Conservation (phyloP, 441 rosid genomes). For the Lepidium campestre region DNA sequence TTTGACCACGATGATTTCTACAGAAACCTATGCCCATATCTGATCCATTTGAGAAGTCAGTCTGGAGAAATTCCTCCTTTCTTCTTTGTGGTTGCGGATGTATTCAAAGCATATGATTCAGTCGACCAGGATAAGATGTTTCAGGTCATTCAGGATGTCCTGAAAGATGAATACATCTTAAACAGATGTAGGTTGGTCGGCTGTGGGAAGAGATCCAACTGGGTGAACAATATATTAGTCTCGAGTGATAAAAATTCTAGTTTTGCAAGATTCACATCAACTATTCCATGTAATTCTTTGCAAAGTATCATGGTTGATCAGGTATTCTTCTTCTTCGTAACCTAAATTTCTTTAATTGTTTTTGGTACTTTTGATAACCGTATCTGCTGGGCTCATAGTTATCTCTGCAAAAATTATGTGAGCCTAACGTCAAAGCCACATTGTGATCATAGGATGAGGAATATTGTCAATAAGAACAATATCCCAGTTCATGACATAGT, state of each 20-base stretch:
- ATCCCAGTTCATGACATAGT: background rate
- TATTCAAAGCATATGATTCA: constrained; percentile 85
- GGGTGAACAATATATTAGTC: constrained; percentile 37
- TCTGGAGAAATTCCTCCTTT: constrained; percentile 37
- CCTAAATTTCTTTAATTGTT: background rate
- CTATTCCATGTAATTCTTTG: constrained; percentile 34
- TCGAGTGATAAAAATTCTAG: constrained; percentile 24
- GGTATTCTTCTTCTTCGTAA: constrained; percentile 36
- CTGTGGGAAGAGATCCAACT: constrained; percentile 39
- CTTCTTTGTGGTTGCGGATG: constrained; percentile 75
- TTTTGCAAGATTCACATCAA: constrained; percentile 32
- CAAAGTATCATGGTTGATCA: constrained; percentile 48
- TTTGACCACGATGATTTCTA: constrained; percentile 85
- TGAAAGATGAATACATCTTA: constrained; percentile 47
- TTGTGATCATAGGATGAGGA: background rate
- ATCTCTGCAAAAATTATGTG: background rate
- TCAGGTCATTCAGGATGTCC: constrained; percentile 42
- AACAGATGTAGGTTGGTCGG: constrained; percentile 45
- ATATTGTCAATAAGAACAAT: background rate
- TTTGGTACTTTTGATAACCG: background rate
- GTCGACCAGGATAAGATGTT: constrained; percentile 69
- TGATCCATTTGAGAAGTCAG: constrained; percentile 47
- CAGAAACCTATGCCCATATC: constrained; percentile 57
- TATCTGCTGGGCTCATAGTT: background rate
- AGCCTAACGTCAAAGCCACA: background rate